Conservation (phyloP, 2,329 filamentous ascomycete genomes). For the Aciculosporium take region DNA sequence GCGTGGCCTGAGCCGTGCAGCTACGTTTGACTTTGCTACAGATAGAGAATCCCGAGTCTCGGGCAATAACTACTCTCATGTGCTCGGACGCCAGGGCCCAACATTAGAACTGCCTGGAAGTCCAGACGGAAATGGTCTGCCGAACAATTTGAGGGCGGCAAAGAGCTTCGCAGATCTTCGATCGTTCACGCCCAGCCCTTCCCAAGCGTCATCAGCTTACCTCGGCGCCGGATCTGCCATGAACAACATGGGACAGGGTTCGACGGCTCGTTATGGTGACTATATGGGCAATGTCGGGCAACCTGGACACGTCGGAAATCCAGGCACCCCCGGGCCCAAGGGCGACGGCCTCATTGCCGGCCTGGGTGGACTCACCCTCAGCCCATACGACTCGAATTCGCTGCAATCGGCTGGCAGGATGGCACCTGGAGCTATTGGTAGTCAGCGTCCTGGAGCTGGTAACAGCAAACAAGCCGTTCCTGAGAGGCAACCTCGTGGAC, state of each 20-base stretch:
- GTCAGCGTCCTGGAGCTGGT: slow-evolving; percentile 43
- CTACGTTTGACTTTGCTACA: slow-evolving; percentile 93
- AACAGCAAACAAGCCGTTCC: slow-evolving; percentile 31
- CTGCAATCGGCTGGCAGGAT: slow-evolving; percentile 25
- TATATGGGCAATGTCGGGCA: slow-evolving; percentile 27
- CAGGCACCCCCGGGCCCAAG: slow-evolving; percentile 25
- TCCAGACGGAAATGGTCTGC: slow-evolving; percentile 45
- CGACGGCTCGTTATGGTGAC: slow-evolving; percentile 29
- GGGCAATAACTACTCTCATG: slow-evolving; percentile 52
- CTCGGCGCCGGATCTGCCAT: slow-evolving; percentile 28
- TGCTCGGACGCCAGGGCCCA: slow-evolving; percentile 66
- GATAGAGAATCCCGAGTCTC: slow-evolving; percentile 54
- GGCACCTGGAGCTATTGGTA: slow-evolving; percentile 48
- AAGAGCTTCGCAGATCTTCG: slow-evolving; percentile 95
- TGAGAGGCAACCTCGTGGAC: slow-evolving; percentile 49
- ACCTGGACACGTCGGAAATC: slow-evolving; percentile 19
- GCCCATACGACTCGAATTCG: slow-evolving; percentile 32
- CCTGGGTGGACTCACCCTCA: slow-evolving; percentile 36
- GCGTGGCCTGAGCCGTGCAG: slow-evolving; percentile 76
- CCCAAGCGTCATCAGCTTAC: slow-evolving; percentile 72
- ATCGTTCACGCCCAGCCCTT: slow-evolving; percentile 88
- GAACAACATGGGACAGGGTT: slow-evolving; percentile 35
- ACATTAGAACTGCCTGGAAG: slow-evolving; percentile 84
- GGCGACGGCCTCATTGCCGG: slow-evolving; percentile 31
- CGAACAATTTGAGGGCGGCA: slow-evolving; percentile 75